Base-by-base conservation (phyloP, 2,329 filamentous ascomycete genomes). In the Cladobotryum protrusum region DNA sequence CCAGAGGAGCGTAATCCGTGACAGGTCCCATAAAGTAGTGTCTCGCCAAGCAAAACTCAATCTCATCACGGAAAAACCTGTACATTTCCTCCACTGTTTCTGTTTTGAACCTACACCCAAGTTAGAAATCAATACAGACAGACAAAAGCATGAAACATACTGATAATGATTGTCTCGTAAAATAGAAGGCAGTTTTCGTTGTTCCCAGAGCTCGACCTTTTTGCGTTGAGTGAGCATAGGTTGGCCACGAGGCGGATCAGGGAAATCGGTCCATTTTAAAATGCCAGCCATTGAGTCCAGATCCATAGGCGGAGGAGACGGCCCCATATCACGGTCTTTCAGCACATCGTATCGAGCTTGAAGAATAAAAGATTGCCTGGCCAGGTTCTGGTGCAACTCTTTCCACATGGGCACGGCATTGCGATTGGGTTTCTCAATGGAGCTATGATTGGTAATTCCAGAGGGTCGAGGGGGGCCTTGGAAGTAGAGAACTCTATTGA, bases 201-300 rank as follows among this genome's bases (percentile, higher is more conserved):
- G 74, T 1, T 75, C 71, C 57, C 74, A 72, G n/a, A 82, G 73
- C 56, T 82, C 79, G 6, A 81, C 68, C 62, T 75, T 77, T 59
- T 77, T 79, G 36, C 78, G 70, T 59, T 79, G 74, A 9, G 71
- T 76, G 33, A 80, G 62, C 44, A 68, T 33, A 11, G 74, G 70
- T n/a, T 70, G 67, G 12, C 68, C 69, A 19, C 69, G 69, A 1
- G 73, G 67, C 14, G 80, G 79, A 53, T 84, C 81, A 1, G 82
- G 81, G 41, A 83, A 71, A 55, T 84, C 81, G 5, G 70, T 75
- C 78, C 79, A 85, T 41, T 75, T 68, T 50, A 85, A 61, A 3
- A 75, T 72, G 15, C 77, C 79, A 0, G 67, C 66, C 1, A 65
- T 61, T 5, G 64, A 57, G 52, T 78, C 72, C 37, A 76, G 68